Evolutionary conservation across 2,329 filamentous ascomycete genomes (phyloP), one percentile per base, ranked within the genome.

Genomic region (Diaporthe longicolla): DNA sequence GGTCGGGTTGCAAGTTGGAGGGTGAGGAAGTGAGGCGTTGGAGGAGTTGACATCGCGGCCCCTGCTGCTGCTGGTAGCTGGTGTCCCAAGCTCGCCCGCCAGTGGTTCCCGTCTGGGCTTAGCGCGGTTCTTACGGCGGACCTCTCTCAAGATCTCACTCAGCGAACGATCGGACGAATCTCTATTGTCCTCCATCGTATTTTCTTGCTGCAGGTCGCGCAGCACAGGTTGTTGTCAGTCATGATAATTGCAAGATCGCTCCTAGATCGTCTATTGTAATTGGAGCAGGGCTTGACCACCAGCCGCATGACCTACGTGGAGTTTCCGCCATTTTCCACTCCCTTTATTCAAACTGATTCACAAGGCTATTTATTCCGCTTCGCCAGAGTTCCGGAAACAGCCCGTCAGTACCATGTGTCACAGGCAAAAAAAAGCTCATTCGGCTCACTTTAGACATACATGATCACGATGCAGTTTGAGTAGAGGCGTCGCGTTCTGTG

Each of bases 31-130:
- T 26, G 40, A 66, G 50, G 24, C 43, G 21, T 59, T 63, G 59
- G 29, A 72, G 55, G 73, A 74, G 73, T 69, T 71, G 68, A 32
- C 70, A 68, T 68, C 48, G 48, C 63, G 48, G 70, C 59, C 57
- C 70, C 43, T 65, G 54, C 59, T 57, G 59, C 69, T 57, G 59
- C 24, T 63, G 40, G 59, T 45, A 57, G 43, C 73, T 72, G 61
- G 48, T 70, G 73, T 57, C 43, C 54, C 65, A 43, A 74, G 68
- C 68, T 71, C 69, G 70, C 32, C 35, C 48, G 65, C 54, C 54
- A 24, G 35, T 24, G 43, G 40, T n/a, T 32, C 73, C 54, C 24
- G 37, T 43, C 61, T 55, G 45, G 70, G 73, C 40, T n/a, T 73
- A 74, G 73, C 73, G 61, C 43, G 45, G 4, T 48, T 48, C 45